Base-by-base conservation (phyloP, 768 basidiomycete genomes). In the Lentinula boryana region DNA sequence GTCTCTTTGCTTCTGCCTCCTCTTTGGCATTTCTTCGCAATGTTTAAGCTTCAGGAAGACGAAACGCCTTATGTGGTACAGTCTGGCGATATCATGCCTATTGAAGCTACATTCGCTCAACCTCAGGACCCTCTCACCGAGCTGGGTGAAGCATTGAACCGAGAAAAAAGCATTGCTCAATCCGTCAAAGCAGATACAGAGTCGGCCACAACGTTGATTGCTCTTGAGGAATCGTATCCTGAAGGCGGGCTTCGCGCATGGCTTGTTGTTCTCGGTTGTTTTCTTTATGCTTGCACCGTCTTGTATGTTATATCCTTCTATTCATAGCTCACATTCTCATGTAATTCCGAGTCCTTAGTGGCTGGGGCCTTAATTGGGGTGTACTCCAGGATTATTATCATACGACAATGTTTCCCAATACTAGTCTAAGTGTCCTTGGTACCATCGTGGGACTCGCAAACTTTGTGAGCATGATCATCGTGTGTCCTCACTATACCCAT, bases 361-460 rank as follows among this genome's bases (percentile, higher is more conserved):
- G 62, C 6, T 65, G 61, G 58, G 61, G 66, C 5, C 48, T 72
- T 62, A 67, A 67, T 16, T 73, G 71, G 71, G 72, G 72, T 32
- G 70, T 73, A 1, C 67, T 71, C 0, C 68, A 73, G 41, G 72
- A 70, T 58, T 73, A 68, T 60, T 72, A 70, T 57, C 68, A 69
- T 60, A 57, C 66, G 27, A 64, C 64, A n/a, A 65, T 61, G 60
- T 61, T 61, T 55, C 60, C 60, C 21, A 49, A 41, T 32, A 61
- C 60, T 16, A 43, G 43, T n/a, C 32, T 61, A 15, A 56, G 52
- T 46, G 40, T 61, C 1, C 41, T 61, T 9, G 18, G 27, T 4
- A 54, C 44, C 8, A 51, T 48, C 9, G 12, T 44, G 1, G 60
- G 60, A 21, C 27, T 61, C 7, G n/a, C 41, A 12, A 61, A 61